Evolutionary conservation across 1,284 basidiomycete species (phyloP), one percentile per base, ranked within the genome.

Genomic region (Testicularia cyperi): DNA sequence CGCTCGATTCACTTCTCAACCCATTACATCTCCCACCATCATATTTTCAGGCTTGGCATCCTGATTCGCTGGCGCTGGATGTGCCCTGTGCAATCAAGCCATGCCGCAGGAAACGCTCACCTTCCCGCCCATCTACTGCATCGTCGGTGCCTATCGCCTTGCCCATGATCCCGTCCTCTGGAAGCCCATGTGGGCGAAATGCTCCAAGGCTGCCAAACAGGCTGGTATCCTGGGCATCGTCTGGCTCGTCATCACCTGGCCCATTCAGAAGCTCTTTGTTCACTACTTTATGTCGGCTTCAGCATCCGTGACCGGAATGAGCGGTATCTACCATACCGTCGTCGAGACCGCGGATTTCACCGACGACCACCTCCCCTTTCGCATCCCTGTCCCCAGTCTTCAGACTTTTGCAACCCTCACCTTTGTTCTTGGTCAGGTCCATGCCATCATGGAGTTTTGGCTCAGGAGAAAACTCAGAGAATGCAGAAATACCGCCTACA

Each of bases 31-130:
- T n/a, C n/a, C n/a, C n/a, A n/a, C n/a, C n/a, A n/a, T n/a, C n/a
- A n/a, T n/a, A n/a, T n/a, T n/a, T n/a, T n/a, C n/a, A n/a, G n/a
- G n/a, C n/a, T n/a, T n/a, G n/a, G n/a, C n/a, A n/a, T n/a, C n/a
- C n/a, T n/a, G n/a, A n/a, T n/a, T n/a, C n/a, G n/a, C n/a, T n/a
- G n/a, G n/a, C n/a, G n/a, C n/a, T n/a, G n/a, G n/a, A n/a, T n/a
- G n/a, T n/a, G n/a, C n/a, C n/a, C n/a, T n/a, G n/a, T n/a, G n/a
- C n/a, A n/a, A n/a, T n/a, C n/a, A n/a, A n/a, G n/a, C n/a, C n/a
- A 75, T 75, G 73, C 73, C 73, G 38, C 70, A 75, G 47, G 72
- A 72, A 22, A 71, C 66, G 21, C 61, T 74, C 21, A 49, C 55
- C n/a, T 64, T 69, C 18, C 68, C 73, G 16, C 57, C 67, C n/a